Percentiles rank a stretch among this genome's conserved stretches.
These are phyloP conservation scores for Erodium trifolium DNA, from an alignment of 441 rosid genomes.

Conservation along the genomic window DNA sequence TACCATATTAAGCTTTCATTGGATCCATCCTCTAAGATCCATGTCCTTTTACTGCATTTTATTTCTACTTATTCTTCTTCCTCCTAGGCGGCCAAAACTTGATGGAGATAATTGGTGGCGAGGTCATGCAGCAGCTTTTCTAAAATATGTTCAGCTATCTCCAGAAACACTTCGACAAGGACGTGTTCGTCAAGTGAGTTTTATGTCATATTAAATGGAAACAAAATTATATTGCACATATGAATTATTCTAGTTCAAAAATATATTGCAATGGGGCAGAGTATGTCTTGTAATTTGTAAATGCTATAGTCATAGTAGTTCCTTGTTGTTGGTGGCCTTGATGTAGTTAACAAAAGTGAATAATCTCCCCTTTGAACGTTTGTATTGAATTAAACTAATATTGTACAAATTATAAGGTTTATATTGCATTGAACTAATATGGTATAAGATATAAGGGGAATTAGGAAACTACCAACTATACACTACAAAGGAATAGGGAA, in stretches of 20 bases:
- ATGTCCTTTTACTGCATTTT: background rate
- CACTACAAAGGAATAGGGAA: too few species aligned
- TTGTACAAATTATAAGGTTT: too few species aligned
- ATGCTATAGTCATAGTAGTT: background rate
- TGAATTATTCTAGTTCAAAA: too few species aligned
- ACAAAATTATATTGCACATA: background rate
- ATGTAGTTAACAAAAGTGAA: background rate
- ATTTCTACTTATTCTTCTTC: slow-evolving; percentile 15
- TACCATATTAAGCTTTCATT: background rate
- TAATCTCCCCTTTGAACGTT: too few species aligned
- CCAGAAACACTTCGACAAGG: slow-evolving; percentile 60
- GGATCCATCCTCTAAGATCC: background rate
- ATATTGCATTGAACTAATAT: too few species aligned
- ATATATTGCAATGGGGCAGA: background rate
- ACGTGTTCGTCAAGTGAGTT: slow-evolving; percentile 64
- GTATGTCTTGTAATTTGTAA: slow-evolving; percentile 3
- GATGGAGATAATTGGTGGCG: slow-evolving; percentile 93
- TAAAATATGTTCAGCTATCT: slow-evolving; percentile 53
- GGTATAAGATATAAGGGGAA: too few species aligned
- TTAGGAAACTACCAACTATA: too few species aligned
- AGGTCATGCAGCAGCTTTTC: slow-evolving; percentile 90
- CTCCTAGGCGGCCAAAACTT: slow-evolving; percentile 56
- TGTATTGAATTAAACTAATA: too few species aligned
- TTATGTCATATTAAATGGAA: background rate
- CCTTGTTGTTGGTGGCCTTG: background rate